Evolutionary conservation across 495 filamentous ascomycete species (phyloP).

Genomic region (Terfezia claveryi): DNA sequence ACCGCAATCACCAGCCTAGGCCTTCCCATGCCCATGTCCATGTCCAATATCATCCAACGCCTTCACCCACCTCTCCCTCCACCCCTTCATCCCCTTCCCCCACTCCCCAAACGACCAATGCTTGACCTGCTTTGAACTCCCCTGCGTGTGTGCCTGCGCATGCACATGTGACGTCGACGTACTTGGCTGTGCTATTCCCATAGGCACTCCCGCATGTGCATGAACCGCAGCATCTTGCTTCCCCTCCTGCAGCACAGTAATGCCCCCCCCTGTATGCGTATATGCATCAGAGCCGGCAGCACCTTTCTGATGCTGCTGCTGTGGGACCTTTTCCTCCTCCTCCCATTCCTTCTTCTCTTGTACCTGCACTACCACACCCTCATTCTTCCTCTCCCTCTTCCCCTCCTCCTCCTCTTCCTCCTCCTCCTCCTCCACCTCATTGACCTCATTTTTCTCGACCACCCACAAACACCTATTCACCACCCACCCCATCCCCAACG

Average conservation of each 20-base stretch:
- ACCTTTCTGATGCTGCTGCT: slow-evolving; percentile 2
- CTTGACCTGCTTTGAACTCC: no score
- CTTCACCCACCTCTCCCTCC: slow-evolving; percentile 20
- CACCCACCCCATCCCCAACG: slow-evolving; percentile 10
- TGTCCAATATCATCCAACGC: slow-evolving; percentile 13
- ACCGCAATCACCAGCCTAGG: no score
- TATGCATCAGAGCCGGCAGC: not conserved
- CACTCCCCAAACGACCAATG: not conserved
- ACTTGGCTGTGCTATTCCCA: no score
- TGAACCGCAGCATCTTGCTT: not conserved
- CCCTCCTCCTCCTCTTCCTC: not conserved
- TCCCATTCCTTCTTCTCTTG: not conserved
- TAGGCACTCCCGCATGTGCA: not conserved
- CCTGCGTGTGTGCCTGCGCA: no score
- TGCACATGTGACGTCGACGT: no score
- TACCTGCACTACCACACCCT: slow-evolving; percentile 9
- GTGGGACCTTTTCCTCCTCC: slow-evolving; percentile 2
- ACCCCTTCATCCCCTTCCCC: slow-evolving; percentile 4
- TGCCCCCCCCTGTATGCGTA: not conserved
- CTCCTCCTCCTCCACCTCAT: not conserved
- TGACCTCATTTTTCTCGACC: slow-evolving; percentile 2
- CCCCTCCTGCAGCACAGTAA: not conserved
- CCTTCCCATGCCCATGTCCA: not conserved
- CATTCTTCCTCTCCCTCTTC: slow-evolving; percentile 4
- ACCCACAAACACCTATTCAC: slow-evolving; percentile 11